A percentile compares a stretch with the other conserved stretches of the same genome.
phyloP scores from a whole-genome alignment of 345 rosid genomes.

The Citrus cavaleriei region DNA sequence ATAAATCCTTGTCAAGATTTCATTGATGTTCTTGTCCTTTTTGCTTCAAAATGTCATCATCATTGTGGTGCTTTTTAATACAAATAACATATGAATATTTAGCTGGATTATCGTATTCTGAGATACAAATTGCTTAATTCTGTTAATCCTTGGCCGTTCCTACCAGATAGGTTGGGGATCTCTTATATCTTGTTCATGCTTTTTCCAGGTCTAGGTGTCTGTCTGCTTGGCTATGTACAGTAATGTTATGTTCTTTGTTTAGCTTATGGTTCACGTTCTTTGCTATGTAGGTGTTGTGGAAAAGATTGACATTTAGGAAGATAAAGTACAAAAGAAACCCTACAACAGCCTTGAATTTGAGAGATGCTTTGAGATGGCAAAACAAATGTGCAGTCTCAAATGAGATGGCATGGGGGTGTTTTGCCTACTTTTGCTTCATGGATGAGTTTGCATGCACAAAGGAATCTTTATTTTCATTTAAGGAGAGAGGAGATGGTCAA shows the following conservation, averaged over 20 bases:
- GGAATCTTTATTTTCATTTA: neutral
- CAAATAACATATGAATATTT: neutral
- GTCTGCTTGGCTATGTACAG: neutral
- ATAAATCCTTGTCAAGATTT: neutral
- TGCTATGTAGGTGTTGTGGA: conserved; percentile 39
- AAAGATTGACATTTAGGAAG: conserved; percentile 16
- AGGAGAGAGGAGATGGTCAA: neutral
- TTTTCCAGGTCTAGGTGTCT: neutral
- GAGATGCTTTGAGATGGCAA: neutral
- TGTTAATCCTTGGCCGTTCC: neutral
- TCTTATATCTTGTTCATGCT: neutral
- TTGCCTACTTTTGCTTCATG: neutral
- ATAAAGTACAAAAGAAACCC: neutral
- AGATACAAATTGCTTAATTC: neutral
- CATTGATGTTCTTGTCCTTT: neutral
- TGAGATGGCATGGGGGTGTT: neutral
- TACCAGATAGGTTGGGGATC: neutral
- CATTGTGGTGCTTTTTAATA: neutral
- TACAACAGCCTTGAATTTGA: neutral
- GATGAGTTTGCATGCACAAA: neutral
- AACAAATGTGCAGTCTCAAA: neutral
- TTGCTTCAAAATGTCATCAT: neutral
- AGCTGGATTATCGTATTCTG: neutral
- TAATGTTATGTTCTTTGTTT: neutral
- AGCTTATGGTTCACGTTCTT: neutral